phyloP scores from a whole-genome alignment of 2,329 filamentous ascomycete species.

The Cercospora zeina region DNA sequence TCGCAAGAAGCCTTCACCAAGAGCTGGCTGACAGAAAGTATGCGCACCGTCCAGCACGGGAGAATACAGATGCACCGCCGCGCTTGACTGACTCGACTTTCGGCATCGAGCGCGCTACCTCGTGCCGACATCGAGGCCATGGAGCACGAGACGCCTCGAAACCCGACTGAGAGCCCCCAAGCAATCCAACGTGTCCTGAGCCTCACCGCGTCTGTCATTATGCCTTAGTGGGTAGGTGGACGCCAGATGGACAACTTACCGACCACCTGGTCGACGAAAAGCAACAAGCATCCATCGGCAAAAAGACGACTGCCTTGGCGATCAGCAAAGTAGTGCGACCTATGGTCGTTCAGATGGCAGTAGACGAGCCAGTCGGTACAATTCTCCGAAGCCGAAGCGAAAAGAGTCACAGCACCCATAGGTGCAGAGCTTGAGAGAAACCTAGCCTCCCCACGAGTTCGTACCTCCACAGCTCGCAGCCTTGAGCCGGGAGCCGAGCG shows the following conservation, averaged over 20 bases:
- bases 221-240: constrained; percentile 5
- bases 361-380: not conserved
- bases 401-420: not conserved
- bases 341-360: not conserved
- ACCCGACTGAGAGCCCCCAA: not conserved
- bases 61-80: not conserved
- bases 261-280: not conserved
- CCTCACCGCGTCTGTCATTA: constrained; percentile 14
- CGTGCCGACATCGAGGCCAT: not conserved
- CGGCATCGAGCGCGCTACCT: constrained; percentile 1
- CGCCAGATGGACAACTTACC: constrained; percentile 7
- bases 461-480: not conserved
- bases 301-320: constrained; percentile 4
- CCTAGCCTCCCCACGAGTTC: constrained; percentile 2
- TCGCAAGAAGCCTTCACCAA: not conserved
- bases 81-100: constrained; percentile 3
- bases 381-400: constrained; percentile 1
- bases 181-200: constrained; percentile 5
- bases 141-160: not conserved
- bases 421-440: too few species aligned
- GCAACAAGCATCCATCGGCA: constrained; percentile 5
- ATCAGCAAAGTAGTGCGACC: constrained; percentile 3
- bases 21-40: constrained; percentile 1
- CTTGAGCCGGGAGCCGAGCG: constrained; percentile 1
- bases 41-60: not conserved